Evolutionary conservation across 202 grass and related monocot species (phyloP), one percentile per base, ranked within the genome.

Genomic region (Bolboschoenoplectus hybrid): DNA sequence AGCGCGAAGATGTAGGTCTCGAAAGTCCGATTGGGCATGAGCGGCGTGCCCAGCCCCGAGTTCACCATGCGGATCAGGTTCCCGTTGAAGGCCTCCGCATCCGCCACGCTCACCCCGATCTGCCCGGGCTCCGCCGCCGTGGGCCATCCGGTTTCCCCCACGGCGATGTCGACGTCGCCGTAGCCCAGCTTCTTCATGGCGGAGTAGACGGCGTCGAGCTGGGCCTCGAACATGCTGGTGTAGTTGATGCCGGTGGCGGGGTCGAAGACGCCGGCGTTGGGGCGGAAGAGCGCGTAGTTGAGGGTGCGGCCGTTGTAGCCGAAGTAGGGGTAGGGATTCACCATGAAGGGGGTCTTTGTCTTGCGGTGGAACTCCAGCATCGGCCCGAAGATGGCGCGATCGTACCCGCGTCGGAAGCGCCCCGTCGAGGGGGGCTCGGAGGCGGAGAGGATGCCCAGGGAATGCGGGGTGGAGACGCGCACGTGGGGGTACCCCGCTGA

Each of bases 281-380:
- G 91, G 1, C 87, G 81, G 89, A 97, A 97, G 20, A 91, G 63
- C 1, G 95, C 93, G 87, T 92, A 97, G 75, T 92, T 17, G 40
- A 97, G 89, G 2, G 58, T 91, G 39, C 68, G 2, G 0, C 83
- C 66, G 46, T 45, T 63, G 91, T 95, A 97, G 63, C 86, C 87
- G 86, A 98, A 98, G 95, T 98, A 98, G 17, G 95, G 93, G 91
- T 98, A 98, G 0, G 91, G 85, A 81, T 98, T 95, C 0, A 98
- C 88, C 79, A 95, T 88, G 89, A 98, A 92, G 0, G 91, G 93
- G 0, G 91, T 84, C 0, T 85, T 73, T 0, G 88, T 89, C 51
- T 91, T 86, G 35, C 82, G 84, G 90, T 85, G 93, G 89, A 98
- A 92, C 36, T 53, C 79, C 45, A 98, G 95, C 93, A 98, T 95